A percentile compares a stretch with the other conserved stretches of the same genome.
phyloP scores from a whole-genome alignment of 257 asterid genomes.

The Solanum microdontum region DNA sequence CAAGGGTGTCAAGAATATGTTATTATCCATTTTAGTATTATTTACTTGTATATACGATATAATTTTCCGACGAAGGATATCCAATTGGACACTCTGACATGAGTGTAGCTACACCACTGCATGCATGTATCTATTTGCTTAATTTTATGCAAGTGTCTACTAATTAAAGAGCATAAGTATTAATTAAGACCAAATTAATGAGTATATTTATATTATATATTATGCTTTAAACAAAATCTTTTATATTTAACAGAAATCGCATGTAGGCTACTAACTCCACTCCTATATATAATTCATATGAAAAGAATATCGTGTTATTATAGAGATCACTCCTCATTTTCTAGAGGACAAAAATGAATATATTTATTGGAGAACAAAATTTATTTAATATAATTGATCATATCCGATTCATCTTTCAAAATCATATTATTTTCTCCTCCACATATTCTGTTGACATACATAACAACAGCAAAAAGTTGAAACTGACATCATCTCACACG shows the following conservation, averaged over 20 bases:
- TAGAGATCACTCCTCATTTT: background rate
- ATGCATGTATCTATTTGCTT: too few relatives aligned
- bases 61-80: accelerated
- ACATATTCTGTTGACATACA: background rate
- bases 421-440: background rate
- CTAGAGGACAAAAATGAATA: background rate
- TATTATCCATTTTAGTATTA: too few relatives aligned
- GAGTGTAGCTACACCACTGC: background rate
- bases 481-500: background rate
- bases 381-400: background rate
- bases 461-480: background rate
- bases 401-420: background rate
- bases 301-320: background rate
- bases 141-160: background rate
- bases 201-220: too few relatives aligned
- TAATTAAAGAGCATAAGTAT: too few relatives aligned
- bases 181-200: too few relatives aligned
- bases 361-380: background rate
- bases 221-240: background rate
- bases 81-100: background rate
- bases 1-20: too few relatives aligned
- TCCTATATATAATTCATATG: background rate
- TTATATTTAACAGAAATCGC: too few relatives aligned
- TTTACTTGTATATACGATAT: too few relatives aligned
- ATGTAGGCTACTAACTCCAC: background rate